phyloP scores from a whole-genome alignment of 495 filamentous ascomycete species.

The Aspergillus cavernicola region DNA sequence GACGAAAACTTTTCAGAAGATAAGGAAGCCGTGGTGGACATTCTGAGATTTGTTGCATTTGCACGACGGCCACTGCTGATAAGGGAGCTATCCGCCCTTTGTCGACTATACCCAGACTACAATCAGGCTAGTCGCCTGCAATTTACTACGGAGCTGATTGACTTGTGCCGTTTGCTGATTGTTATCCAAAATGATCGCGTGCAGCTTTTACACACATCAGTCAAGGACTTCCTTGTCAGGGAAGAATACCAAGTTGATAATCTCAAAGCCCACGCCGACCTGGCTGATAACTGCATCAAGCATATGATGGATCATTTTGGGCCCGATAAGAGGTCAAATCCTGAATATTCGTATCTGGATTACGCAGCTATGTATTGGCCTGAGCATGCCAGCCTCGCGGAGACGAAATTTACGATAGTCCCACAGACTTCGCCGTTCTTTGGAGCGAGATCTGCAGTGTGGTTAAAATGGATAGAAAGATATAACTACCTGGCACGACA shows the following conservation, averaged over 20 bases:
- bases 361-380: neutral
- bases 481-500: no score
- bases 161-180: slow-evolving; percentile 16
- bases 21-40: neutral
- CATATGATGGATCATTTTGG: neutral
- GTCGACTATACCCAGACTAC: slow-evolving; percentile 11
- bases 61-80: slow-evolving; percentile 12
- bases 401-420: neutral
- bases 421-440: neutral
- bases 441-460: neutral
- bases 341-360: neutral
- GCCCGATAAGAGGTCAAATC: neutral
- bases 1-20: neutral
- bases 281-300: neutral
- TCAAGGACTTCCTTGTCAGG: slow-evolving; percentile 20
- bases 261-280: neutral
- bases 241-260: neutral
- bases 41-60: slow-evolving; percentile 13
- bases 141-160: slow-evolving; percentile 14
- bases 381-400: neutral
- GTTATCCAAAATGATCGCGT: slow-evolving; percentile 13
- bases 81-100: slow-evolving; percentile 11
- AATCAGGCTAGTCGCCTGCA: slow-evolving; percentile 9
- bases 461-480: neutral
- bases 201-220: slow-evolving; percentile 21